Conservation (phyloP, 176 grass and related monocot genomes). For the Olyra latifolia region DNA sequence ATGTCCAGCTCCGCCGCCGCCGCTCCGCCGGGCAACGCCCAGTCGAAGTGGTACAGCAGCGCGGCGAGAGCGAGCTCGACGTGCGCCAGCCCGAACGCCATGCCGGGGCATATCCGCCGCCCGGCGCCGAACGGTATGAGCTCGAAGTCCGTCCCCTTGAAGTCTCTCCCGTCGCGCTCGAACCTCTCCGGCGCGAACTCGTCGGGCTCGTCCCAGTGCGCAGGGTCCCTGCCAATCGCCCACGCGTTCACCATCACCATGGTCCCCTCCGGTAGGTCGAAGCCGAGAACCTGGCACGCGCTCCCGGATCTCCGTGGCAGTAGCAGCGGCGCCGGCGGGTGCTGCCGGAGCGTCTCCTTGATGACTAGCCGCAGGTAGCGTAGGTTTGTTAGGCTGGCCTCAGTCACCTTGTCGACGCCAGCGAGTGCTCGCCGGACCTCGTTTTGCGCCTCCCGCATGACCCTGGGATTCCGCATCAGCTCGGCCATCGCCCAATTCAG, state of each 20-base stretch:
- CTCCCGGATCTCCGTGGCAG: slow-evolving; percentile 13
- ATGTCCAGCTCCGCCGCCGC: slow-evolving; percentile 33
- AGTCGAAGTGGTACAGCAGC: slow-evolving; percentile 62
- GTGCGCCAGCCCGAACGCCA: slow-evolving; percentile 47
- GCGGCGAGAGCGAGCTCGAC: slow-evolving; percentile 47
- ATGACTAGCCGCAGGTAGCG: slow-evolving; percentile 40
- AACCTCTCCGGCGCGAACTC: slow-evolving; percentile 55
- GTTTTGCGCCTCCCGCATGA: slow-evolving; percentile 34
- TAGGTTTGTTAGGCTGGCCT: slow-evolving; percentile 11
- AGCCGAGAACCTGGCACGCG: slow-evolving; percentile 32
- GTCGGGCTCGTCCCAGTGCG: slow-evolving; percentile 36
- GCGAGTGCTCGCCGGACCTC: slow-evolving; percentile 35
- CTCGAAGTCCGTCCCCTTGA: slow-evolving; percentile 52
- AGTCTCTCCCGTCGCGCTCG: neutral
- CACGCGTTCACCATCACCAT: slow-evolving; percentile 53
- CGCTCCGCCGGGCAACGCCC: slow-evolving; percentile 1
- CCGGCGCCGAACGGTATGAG: slow-evolving; percentile 50
- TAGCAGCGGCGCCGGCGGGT: slow-evolving; percentile 49
- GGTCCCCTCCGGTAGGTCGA: slow-evolving; percentile 31
- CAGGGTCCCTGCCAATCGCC: slow-evolving; percentile 51
- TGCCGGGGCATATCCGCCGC: slow-evolving; percentile 47
- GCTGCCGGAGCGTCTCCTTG: slow-evolving; percentile 58
- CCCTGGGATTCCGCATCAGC: slow-evolving; percentile 33
- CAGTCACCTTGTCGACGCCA: neutral
- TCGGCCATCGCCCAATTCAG: slow-evolving; percentile 52